Conservation (phyloP, 192 early-diverging fungal genomes). For the Funneliformis geosporum region DNA sequence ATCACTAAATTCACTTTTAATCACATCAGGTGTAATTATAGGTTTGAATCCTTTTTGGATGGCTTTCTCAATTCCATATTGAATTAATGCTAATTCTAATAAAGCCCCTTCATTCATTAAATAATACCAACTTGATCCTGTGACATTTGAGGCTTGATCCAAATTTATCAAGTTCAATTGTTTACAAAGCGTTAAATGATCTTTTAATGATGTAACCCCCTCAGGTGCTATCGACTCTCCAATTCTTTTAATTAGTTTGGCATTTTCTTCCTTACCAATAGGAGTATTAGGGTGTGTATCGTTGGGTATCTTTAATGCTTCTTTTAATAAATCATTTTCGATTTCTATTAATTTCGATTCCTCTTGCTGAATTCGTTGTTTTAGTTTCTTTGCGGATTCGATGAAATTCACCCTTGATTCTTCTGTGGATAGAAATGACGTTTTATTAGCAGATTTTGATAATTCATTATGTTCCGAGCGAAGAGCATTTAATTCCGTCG, state of each 20-base stretch:
- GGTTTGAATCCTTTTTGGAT: conserved; percentile 72
- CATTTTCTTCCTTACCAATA: conserved; percentile 72
- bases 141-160: conserved; percentile 74
- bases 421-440: not conserved
- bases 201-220: conserved; percentile 37
- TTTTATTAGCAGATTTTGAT: not conserved
- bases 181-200: conserved; percentile 73
- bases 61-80: conserved; percentile 82
- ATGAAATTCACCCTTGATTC: conserved; percentile 25
- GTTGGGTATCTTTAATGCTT: conserved; percentile 79
- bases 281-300: conserved; percentile 71
- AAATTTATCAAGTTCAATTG: conserved; percentile 77
- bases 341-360: conserved; percentile 52
- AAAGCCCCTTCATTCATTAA: conserved; percentile 84
- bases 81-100: conserved; percentile 84
- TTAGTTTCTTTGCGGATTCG: conserved; percentile 57
- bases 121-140: conserved; percentile 85
- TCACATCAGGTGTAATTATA: conserved; percentile 80
- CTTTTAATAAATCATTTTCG: conserved; percentile 57
- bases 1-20: conserved; percentile 75
- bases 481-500: conserved; percentile 3
- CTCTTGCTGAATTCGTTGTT: conserved; percentile 55
- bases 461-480: conserved; percentile 18
- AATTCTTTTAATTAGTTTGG: conserved; percentile 54
- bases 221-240: conserved; percentile 38